These are phyloP conservation scores for Limtongozyma cylindracea DNA, from an alignment of 805 yeast genomes.

Conservation along the genomic window DNA sequence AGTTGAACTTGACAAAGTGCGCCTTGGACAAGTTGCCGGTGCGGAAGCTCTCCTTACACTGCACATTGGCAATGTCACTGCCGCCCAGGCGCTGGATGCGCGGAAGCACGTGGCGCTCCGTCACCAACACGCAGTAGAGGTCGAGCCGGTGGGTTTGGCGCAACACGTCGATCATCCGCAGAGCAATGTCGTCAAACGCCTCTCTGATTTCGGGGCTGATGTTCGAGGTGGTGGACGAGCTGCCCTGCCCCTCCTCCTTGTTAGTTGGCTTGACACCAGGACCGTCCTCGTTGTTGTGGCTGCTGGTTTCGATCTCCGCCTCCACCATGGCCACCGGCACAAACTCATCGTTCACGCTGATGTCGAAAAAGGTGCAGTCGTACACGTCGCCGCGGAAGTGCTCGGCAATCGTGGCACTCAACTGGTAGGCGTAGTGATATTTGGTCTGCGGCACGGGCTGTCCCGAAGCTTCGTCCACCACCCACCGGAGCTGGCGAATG, in stretches of 20 bases:
- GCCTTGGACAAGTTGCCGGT: conserved; percentile 68
- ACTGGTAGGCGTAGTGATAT: conserved; percentile 71
- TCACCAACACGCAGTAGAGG: conserved; percentile 58
- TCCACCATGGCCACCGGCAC: conserved; percentile 74
- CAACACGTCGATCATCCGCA: conserved; percentile 15
- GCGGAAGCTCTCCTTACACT: conserved; percentile 49
- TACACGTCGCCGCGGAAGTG: conserved; percentile 59
- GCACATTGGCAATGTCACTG: conserved; percentile 77
- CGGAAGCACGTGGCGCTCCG: conserved; percentile 63
- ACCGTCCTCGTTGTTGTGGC: too few species aligned
- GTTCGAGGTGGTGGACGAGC: too few species aligned
- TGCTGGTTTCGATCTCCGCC: conserved; percentile 20
- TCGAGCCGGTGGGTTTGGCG: conserved; percentile 38
- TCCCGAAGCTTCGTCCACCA: conserved; percentile 9
- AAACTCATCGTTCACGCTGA: conserved; percentile 53
- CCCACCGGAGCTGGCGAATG: conserved; percentile 43
- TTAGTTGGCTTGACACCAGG: too few species aligned
- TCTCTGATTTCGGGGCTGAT: conserved; percentile 5
- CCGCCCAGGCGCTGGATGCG: conserved; percentile 70
- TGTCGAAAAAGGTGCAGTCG: conserved; percentile 84
- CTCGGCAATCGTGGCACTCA: conserved; percentile 63
- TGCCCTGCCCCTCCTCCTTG: too few species aligned
- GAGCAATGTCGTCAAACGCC: conserved; percentile 8
- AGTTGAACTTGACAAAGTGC: conserved; percentile 57
- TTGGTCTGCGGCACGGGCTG: conserved; percentile 17